phyloP scores from a whole-genome alignment of 306 rosid species.

The Coriaria nepalensis region DNA sequence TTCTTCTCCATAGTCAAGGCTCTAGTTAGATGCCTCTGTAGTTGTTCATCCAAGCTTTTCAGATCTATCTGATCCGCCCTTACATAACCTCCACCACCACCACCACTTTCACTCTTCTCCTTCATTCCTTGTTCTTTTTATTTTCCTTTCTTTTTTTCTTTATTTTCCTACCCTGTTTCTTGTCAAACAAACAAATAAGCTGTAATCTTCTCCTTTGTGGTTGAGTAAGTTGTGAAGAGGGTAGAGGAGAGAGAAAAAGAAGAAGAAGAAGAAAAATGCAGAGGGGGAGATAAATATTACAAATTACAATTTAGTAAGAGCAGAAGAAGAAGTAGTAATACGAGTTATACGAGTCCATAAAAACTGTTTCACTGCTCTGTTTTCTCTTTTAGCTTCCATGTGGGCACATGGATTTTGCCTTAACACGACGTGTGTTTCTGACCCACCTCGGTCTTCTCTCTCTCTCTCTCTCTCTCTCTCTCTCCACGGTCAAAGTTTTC shows the following conservation, averaged over 20 bases:
- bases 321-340: not conserved
- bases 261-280: no score
- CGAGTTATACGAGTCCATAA: slow-evolving; percentile 25
- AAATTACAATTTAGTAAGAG: not conserved
- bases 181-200: no score
- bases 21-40: slow-evolving; percentile 79
- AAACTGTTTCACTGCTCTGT: slow-evolving; percentile 1
- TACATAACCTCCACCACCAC: slow-evolving; percentile 52
- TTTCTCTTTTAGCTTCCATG: slow-evolving; percentile 47
- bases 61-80: slow-evolving; percentile 99
- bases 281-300: no score
- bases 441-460: slow-evolving; percentile 29
- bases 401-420: slow-evolving; percentile 95
- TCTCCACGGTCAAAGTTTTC: not conserved
- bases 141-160: not conserved
- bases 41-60: slow-evolving; percentile 95
- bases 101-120: slow-evolving; percentile 68
- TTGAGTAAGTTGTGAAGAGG: no score
- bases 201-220: not conserved
- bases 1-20: slow-evolving; percentile 94
- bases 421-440: slow-evolving; percentile 81
- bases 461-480: not conserved
- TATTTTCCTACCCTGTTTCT: not conserved
- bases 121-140: slow-evolving; percentile 28
- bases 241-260: no score